These are phyloP conservation scores for Trapa incisa DNA, from an alignment of 345 rosid species.

Conservation along the genomic window DNA sequence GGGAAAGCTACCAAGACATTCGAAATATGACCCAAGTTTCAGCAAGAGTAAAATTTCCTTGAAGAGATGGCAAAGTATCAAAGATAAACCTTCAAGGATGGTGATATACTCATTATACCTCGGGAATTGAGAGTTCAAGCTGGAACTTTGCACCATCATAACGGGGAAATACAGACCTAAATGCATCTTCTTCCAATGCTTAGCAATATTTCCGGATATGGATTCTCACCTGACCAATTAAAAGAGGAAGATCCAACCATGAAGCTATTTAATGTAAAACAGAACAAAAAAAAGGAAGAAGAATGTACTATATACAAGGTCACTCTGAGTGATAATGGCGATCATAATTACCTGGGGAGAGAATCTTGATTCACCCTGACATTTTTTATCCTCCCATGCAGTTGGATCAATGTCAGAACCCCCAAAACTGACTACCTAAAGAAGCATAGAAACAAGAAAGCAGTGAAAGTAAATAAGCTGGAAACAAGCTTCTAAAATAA, in stretches of 20 bases:
- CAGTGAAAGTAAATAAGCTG: neutral
- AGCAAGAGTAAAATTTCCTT: neutral
- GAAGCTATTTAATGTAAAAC: neutral
- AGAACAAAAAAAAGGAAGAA: neutral
- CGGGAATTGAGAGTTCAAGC: slow-evolving; percentile 95
- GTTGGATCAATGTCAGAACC: slow-evolving; percentile 97
- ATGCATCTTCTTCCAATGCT: slow-evolving; percentile 94
- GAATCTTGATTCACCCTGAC: slow-evolving; percentile 96
- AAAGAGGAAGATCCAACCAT: neutral
- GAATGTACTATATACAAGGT: too few species aligned
- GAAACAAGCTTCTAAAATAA: neutral
- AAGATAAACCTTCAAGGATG: neutral
- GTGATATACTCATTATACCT: slow-evolving; percentile 35
- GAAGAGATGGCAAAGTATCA: neutral
- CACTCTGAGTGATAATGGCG: neutral
- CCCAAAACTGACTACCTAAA: slow-evolving; percentile 83
- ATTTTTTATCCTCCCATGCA: slow-evolving; percentile 99
- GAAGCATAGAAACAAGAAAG: slow-evolving; percentile 4
- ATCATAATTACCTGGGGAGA: slow-evolving; percentile 72
- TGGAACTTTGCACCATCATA: slow-evolving; percentile 97
- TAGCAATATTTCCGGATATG: slow-evolving; percentile 73
- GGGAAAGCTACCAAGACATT: neutral
- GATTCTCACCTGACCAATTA: slow-evolving; percentile 51
- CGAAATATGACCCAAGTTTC: neutral
- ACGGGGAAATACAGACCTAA: slow-evolving; percentile 91